These are phyloP conservation scores for Asterophora lycoperdoides DNA, from an alignment of 768 basidiomycete genomes.

Conservation along the genomic window DNA sequence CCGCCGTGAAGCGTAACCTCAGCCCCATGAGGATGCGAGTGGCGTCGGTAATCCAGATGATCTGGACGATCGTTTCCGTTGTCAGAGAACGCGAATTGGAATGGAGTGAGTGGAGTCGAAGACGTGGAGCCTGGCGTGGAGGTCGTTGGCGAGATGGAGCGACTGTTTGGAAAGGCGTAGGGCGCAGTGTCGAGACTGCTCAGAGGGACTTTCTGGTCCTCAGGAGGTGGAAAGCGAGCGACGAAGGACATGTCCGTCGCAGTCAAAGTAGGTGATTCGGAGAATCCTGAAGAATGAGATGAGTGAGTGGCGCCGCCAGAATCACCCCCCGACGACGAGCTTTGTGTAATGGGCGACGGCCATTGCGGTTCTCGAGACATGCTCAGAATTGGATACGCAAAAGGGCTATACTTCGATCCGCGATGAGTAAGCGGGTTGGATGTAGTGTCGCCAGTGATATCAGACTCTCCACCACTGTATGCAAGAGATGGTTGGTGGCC, in stretches of 20 bases:
- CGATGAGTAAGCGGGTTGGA: slow-evolving; percentile 36
- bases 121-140: slow-evolving; percentile 60
- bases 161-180: slow-evolving; percentile 61
- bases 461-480: slow-evolving; percentile 24
- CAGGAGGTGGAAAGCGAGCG: slow-evolving; percentile 28
- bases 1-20: slow-evolving; percentile 72
- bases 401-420: slow-evolving; percentile 48
- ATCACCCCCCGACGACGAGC: slow-evolving; percentile 37
- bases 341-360: slow-evolving; percentile 30
- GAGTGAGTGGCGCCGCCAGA: slow-evolving; percentile 39
- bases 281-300: slow-evolving; percentile 49
- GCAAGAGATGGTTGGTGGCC: slow-evolving; percentile 46
- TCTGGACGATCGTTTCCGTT: slow-evolving; percentile 55
- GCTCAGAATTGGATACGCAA: slow-evolving; percentile 35
- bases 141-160: slow-evolving; percentile 66
- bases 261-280: slow-evolving; percentile 54
- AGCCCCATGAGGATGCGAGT: slow-evolving; percentile 45
- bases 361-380: slow-evolving; percentile 38
- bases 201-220: slow-evolving; percentile 55
- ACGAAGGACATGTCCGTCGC: slow-evolving; percentile 31
- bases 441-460: slow-evolving; percentile 27
- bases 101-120: slow-evolving; percentile 62
- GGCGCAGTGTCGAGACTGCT: slow-evolving; percentile 49
- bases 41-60: slow-evolving; percentile 58
- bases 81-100: slow-evolving; percentile 63